Conservation (phyloP, 495 filamentous ascomycete genomes). For the Immersiella caudata region DNA sequence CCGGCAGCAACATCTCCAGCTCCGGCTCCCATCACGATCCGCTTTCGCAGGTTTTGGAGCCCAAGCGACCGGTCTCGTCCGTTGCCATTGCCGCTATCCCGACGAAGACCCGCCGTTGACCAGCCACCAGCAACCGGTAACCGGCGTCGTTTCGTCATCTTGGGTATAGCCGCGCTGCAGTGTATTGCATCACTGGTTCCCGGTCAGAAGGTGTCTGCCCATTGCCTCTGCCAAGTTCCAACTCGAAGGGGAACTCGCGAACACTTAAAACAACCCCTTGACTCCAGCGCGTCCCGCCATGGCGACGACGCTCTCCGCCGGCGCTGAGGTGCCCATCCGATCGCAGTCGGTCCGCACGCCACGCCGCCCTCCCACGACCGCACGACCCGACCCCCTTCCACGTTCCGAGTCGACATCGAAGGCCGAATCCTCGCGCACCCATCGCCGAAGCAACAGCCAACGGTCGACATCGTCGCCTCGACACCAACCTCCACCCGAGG, state of each 20-base stretch:
- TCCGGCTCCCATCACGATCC: constrained; percentile 1
- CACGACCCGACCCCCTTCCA: constrained; percentile 36
- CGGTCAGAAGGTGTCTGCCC: not conserved
- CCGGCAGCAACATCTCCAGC: constrained; percentile 4
- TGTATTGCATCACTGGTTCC: constrained; percentile 15
- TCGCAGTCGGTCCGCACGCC: constrained; percentile 42
- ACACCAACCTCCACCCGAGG: constrained; percentile 48
- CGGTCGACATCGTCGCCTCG: constrained; percentile 31
- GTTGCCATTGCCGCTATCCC: constrained; percentile 15
- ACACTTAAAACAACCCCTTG: not conserved
- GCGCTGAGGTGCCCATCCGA: constrained; percentile 39
- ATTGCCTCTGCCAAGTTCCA: not conserved
- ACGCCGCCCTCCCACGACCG: constrained; percentile 35
- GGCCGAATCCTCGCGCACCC: constrained; percentile 48
- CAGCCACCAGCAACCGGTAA: constrained; percentile 13
- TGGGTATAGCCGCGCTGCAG: constrained; percentile 2
- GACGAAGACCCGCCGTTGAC: constrained; percentile 12
- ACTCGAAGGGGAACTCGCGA: not conserved
- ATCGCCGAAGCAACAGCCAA: constrained; percentile 47
- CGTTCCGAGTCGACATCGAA: constrained; percentile 38
- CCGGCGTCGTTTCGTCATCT: constrained; percentile 3
- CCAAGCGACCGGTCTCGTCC: not conserved
- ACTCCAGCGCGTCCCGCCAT: constrained; percentile 23
- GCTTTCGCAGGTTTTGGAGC: not conserved
- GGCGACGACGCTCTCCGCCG: constrained; percentile 35